Percentiles rank a stretch among this genome's conserved stretches.
Conservation (phyloP, 2,329 filamentous ascomycete genomes). For the Bipolaris oryzae region DNA sequence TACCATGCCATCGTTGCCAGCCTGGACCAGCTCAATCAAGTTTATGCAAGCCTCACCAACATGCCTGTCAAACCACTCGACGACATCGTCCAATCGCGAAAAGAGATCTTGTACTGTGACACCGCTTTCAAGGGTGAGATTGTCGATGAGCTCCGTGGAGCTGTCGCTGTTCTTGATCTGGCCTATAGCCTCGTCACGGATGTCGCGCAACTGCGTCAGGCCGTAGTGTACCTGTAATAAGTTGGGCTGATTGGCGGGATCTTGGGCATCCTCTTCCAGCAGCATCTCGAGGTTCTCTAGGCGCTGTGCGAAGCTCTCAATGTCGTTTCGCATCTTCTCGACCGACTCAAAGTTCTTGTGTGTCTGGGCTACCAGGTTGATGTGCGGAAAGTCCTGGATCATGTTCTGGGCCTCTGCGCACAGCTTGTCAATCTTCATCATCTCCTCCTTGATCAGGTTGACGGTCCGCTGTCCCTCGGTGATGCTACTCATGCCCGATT, state of each 20-base stretch:
- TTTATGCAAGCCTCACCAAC: constrained; percentile 87
- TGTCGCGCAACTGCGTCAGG: constrained; percentile 88
- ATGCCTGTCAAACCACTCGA: constrained; percentile 96
- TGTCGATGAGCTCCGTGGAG: constrained; percentile 91
- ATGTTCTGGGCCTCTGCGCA: constrained; percentile 97
- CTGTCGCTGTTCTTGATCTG: constrained; percentile 84
- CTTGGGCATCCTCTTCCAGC: constrained; percentile 80
- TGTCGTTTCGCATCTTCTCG: constrained; percentile 87
- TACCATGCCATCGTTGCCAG: constrained; percentile 86
- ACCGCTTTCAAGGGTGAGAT: constrained; percentile 64
- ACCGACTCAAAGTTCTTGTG: constrained; percentile 96
- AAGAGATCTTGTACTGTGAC: constrained; percentile 91
- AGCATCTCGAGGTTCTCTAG: constrained; percentile 77
- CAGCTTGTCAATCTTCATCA: constrained; percentile 97
- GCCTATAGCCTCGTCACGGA: constrained; percentile 94
- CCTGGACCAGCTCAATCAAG: constrained; percentile 82
- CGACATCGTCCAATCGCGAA: constrained; percentile 78
- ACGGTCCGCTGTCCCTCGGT: constrained; percentile 90
- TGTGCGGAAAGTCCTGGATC: constrained; percentile 93
- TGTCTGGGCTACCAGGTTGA: constrained; percentile 89
- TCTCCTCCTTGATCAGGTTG: constrained; percentile 93
- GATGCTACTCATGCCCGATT: constrained; percentile 88
- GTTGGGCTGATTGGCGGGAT: constrained; percentile 90
- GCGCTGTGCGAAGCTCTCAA: constrained; percentile 84
- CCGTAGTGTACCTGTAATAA: constrained; percentile 88